Evolutionary conservation across 2,329 filamentous ascomycete species (phyloP).

Genomic region (Phialemoniopsis sp.): DNA sequence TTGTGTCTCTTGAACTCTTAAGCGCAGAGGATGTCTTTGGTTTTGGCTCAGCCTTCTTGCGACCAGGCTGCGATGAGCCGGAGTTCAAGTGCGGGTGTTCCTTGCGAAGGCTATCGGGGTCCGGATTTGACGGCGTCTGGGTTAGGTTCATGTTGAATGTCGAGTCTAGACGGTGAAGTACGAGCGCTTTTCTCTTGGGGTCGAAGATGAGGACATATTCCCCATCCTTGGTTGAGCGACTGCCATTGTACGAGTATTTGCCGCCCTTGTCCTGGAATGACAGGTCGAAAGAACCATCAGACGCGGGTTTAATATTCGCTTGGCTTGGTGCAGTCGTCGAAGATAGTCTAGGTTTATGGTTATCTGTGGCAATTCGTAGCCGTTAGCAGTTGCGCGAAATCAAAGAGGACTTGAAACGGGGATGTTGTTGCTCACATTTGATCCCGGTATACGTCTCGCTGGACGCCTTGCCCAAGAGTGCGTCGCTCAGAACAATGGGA

Average conservation of each 20-base stretch:
- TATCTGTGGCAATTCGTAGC: constrained; percentile 39
- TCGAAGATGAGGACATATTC: constrained; percentile 75
- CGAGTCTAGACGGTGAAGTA: constrained; percentile 78
- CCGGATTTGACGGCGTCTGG: constrained; percentile 60
- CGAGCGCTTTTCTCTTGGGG: constrained; percentile 66
- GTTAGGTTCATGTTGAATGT: constrained; percentile 84
- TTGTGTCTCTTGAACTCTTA: constrained; percentile 3
- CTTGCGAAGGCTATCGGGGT: constrained; percentile 58
- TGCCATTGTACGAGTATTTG: constrained; percentile 58
- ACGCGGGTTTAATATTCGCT: constrained; percentile 47
- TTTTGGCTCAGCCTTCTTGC: constrained; percentile 17
- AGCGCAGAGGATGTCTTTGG: no score
- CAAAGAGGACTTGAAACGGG: neutral
- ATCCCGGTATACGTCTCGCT: constrained; percentile 58
- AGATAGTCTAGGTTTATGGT: constrained; percentile 54
- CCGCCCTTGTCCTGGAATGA: constrained; percentile 49
- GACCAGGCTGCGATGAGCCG: constrained; percentile 6
- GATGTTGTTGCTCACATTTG: constrained; percentile 41
- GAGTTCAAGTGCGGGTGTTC: constrained; percentile 62
- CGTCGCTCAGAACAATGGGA: constrained; percentile 60
- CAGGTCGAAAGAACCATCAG: constrained; percentile 51
- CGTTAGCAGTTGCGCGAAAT: constrained; percentile 8
- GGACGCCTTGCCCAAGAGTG: constrained; percentile 49
- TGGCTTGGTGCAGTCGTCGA: constrained; percentile 42
- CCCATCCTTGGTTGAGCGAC: constrained; percentile 48